Evolutionary conservation across 768 basidiomycete genomes (phyloP).

Genomic region (Macrolepiota fuliginosa): DNA sequence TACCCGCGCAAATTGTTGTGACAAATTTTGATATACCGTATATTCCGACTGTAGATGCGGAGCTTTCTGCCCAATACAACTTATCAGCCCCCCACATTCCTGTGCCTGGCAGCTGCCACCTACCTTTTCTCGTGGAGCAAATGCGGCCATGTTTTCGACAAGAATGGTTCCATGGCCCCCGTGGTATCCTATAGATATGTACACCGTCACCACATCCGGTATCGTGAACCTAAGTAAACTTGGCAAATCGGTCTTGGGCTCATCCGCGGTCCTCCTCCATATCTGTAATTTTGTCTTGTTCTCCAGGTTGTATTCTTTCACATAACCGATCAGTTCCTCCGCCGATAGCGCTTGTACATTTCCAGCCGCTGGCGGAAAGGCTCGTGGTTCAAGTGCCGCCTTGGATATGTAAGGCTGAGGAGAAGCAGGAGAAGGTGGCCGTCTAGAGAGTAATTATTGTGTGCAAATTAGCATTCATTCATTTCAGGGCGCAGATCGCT

Average conservation of each 20-base stretch:
- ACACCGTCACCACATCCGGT: conserved; percentile 64
- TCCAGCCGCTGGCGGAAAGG: conserved; percentile 33
- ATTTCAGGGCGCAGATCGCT: conserved; percentile 7
- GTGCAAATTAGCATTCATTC: not conserved
- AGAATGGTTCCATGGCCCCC: conserved; percentile 32
- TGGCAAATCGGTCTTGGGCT: conserved; percentile 24
- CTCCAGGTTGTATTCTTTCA: conserved; percentile 53
- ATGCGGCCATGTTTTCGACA: conserved; percentile 64
- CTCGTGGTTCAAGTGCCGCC: conserved; percentile 29
- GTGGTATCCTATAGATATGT: conserved; percentile 48
- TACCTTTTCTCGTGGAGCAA: conserved; percentile 74
- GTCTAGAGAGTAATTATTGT: conserved; percentile 26
- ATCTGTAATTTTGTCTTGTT: conserved; percentile 50
- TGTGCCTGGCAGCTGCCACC: conserved; percentile 14
- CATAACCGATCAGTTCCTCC: conserved; percentile 49
- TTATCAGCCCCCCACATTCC: conserved; percentile 4
- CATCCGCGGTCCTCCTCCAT: conserved; percentile 39
- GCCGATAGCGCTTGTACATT: conserved; percentile 36
- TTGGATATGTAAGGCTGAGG: conserved; percentile 54
- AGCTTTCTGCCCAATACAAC: conserved; percentile 42
- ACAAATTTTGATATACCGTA: conserved; percentile 58
- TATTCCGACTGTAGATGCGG: conserved; percentile 72
- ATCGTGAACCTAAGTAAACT: conserved; percentile 57
- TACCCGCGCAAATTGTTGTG: conserved; percentile 64
- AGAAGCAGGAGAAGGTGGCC: conserved; percentile 54